Conservation (phyloP, 495 filamentous ascomycete genomes). For the Penicillium paradoxum region DNA sequence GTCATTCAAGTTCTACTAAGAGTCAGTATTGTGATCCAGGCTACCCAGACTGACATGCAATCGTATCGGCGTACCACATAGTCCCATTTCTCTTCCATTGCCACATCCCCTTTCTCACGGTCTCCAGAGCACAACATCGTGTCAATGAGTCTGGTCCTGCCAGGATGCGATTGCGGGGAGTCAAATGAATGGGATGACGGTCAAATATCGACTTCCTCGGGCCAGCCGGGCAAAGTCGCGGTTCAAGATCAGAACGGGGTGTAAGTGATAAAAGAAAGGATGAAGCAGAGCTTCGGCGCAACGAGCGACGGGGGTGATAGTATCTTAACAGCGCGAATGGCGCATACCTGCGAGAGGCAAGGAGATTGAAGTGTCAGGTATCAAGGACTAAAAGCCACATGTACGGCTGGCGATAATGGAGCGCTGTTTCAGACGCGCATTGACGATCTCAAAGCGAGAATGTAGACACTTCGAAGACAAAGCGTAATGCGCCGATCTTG, state of each 20-base stretch:
- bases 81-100: slow-evolving; percentile 87
- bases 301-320: slow-evolving; percentile 8
- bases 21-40: slow-evolving; percentile 9
- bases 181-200: slow-evolving; percentile 6
- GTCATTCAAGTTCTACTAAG: slow-evolving; percentile 76
- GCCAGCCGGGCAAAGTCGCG: slow-evolving; percentile 40
- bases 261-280: slow-evolving; percentile 9
- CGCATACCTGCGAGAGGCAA: slow-evolving; percentile 20
- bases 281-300: slow-evolving; percentile 1
- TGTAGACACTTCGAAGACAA: slow-evolving; percentile 2
- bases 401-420: slow-evolving; percentile 1
- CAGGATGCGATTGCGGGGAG: slow-evolving; percentile 19
- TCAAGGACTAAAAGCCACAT: slow-evolving; percentile 1
- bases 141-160: slow-evolving; percentile 29
- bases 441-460: slow-evolving; percentile 2
- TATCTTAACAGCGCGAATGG: slow-evolving; percentile 20
- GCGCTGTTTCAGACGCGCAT: slow-evolving; percentile 18
- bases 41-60: not conserved
- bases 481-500: slow-evolving; percentile 13
- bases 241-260: slow-evolving; percentile 5
- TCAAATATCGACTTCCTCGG: slow-evolving; percentile 33
- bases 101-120: slow-evolving; percentile 61
- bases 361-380: not conserved
- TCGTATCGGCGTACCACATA: slow-evolving; percentile 65
- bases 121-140: slow-evolving; percentile 72